Base-by-base conservation (phyloP, 768 basidiomycete genomes). In the Lyophyllum semitale region DNA sequence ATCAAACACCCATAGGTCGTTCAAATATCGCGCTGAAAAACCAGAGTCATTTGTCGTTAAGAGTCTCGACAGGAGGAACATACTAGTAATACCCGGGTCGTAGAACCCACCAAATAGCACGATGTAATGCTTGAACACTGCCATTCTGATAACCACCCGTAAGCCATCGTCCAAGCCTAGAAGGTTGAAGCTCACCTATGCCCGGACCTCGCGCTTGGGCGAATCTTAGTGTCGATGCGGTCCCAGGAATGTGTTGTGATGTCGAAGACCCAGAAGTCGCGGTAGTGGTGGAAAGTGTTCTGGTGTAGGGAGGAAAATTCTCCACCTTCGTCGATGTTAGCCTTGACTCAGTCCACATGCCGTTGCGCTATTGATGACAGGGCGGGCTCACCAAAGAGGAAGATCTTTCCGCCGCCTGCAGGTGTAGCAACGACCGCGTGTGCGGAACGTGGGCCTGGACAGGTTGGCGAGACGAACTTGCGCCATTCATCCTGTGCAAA, bases 61-160 rank as follows among this genome's bases (percentile, higher is more conserved):
- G n/a, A 7, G 29, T 26, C 8, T 44, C 12, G 8, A 30, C n/a
- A 11, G 6, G n/a, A 2, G 12, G 3, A 51, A 58, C 82, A 45
- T 62, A 91, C 91, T 95, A 41, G 84, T 84, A 44, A 90, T 74
- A 2, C 94, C 93, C 1, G 91, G 89, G 65, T 95, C 93, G 59
- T 91, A 88, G 68, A 95, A 95, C 1, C 93, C 94, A 4, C 93
- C 95, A 65, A 95, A 97, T 0, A 96, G 76, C 33, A 95, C 79
- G 25, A 95, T 82, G 52, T 80, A 84, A 49, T 95, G 89, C 66
- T 95, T 96, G 91, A 91, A 96, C 41, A 89, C 74, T 0, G 88
- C 88, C 91, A 95, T 93, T 32, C 91, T 91, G 45, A n/a, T n/a
- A n/a, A n/a, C n/a, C n/a, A n/a, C n/a, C n/a, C n/a, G n/a, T n/a